Conservation (phyloP, 805 yeast species). For the Saccharomycopsis malanga region DNA sequence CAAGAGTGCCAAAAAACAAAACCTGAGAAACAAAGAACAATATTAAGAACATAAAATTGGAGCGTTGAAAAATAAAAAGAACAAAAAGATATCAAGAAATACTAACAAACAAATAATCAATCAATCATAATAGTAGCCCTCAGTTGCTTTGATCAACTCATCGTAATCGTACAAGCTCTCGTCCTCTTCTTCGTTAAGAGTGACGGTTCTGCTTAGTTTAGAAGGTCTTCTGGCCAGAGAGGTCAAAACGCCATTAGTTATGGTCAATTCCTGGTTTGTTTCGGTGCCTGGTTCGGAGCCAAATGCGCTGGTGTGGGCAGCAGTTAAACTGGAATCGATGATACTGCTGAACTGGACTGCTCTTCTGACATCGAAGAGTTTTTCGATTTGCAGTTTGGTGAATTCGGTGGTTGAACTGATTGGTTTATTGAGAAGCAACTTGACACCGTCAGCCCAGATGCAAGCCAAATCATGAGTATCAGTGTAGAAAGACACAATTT, state of each 20-base stretch:
- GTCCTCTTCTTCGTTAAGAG: slow-evolving; percentile 11
- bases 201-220: not conserved
- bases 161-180: slow-evolving; percentile 18
- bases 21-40: not conserved
- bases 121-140: slow-evolving; percentile 16
- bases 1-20: no score
- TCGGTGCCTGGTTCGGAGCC: slow-evolving; percentile 7
- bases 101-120: not conserved
- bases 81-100: not conserved
- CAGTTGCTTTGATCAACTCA: slow-evolving; percentile 15
- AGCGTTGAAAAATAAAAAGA: not conserved
- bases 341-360: slow-evolving; percentile 17
- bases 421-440: slow-evolving; percentile 35
- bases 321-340: slow-evolving; percentile 2
- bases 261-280: not conserved
- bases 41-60: no score
- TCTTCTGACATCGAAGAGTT: slow-evolving; percentile 19
- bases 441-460: slow-evolving; percentile 76
- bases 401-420: slow-evolving; percentile 10
- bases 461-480: slow-evolving; percentile 62
- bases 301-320: slow-evolving; percentile 8
- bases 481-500: slow-evolving; percentile 53
- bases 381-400: slow-evolving; percentile 15
- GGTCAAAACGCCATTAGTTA: not conserved
- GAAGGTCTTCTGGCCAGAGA: not conserved